A percentile compares a stretch with the other conserved stretches of the same genome.
Evolutionary conservation across 176 grass and related monocot genomes (phyloP).

Genomic region (Areca catechu): DNA sequence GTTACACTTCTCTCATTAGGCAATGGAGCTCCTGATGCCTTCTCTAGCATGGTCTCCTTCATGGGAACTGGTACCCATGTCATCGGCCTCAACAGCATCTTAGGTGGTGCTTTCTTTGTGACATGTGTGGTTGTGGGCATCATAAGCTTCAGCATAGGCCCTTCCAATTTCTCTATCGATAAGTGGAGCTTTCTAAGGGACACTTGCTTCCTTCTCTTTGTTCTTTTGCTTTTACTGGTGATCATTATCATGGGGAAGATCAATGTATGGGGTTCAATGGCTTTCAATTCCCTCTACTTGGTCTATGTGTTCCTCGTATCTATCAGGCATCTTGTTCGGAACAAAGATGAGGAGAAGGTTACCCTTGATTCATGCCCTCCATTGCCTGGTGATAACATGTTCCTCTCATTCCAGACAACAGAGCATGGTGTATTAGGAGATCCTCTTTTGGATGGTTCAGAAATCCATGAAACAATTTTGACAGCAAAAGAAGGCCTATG

Average conservation of each 20-base stretch:
- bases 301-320: constrained; percentile 55
- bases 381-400: constrained; percentile 12
- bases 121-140: constrained; percentile 54
- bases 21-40: constrained; percentile 63
- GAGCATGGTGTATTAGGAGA: constrained; percentile 5
- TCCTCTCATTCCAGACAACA: constrained; percentile 1
- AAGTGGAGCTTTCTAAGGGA: constrained; percentile 46
- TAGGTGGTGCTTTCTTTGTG: constrained; percentile 59
- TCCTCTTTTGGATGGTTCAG: constrained; percentile 23
- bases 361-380: neutral
- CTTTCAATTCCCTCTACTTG: constrained; percentile 49
- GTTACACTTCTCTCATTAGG: constrained; percentile 68
- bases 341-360: constrained; percentile 9
- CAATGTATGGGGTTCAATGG: constrained; percentile 31
- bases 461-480: neutral
- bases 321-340: constrained; percentile 20
- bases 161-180: constrained; percentile 16
- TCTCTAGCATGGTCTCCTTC: constrained; percentile 57
- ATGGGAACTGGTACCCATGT: constrained; percentile 2
- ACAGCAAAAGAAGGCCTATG: neutral
- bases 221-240: constrained; percentile 21
- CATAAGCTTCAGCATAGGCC: constrained; percentile 32
- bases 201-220: constrained; percentile 39
- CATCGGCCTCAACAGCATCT: constrained; percentile 51
- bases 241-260: constrained; percentile 43